Evolutionary conservation across 2,329 filamentous ascomycete species (phyloP), one percentile per base, ranked within the genome.

Genomic region (Alternaria gaisen): DNA sequence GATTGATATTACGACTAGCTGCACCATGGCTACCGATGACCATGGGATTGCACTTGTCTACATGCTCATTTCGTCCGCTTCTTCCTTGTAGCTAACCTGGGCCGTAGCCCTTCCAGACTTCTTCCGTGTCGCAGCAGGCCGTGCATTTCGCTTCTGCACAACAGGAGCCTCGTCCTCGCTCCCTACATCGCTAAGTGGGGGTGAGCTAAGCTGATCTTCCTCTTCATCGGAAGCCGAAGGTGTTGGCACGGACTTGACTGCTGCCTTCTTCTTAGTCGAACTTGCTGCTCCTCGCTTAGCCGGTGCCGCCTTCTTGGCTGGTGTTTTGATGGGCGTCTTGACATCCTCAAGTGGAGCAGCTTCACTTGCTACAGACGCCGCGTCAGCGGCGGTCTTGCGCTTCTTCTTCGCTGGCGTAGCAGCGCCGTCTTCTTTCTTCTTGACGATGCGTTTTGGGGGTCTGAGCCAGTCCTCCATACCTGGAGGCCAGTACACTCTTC

Each of bases 381-480:
- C 70, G 43, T 69, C 72, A 38, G 65, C 64, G 56, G 67, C 64
- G 50, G 66, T 72, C 58, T 69, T 73, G 43, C 68, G 72, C 70
- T 73, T 77, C 63, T 73, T 77, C 65, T 71, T 77, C 36, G 68
- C 68, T 24, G 72, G 66, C 28, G 70, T 69, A 40, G 67, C 65
- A 28, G 40, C 50, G 75, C 78, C 47, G 6, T 78, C 76, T 10
- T 85, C 79, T 80, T 89, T 75, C 71, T 82, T 83, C 73, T 87
- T 88, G 22, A 87, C 77, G 64, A 90, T 86, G 58, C 88, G 86
- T 81, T 97, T 97, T 78, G 86, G 89, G 0, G 93, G 93, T 56
- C 89, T 85, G 22, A 97, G 81, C 93, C 93, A 97, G 63, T 96
- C 91, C 75, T 97, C 94, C 88, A 93, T 93, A 0, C 92, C 92